These are phyloP conservation scores for Candida mattraensis DNA, from an alignment of 805 yeast genomes.

Conservation along the genomic window DNA sequence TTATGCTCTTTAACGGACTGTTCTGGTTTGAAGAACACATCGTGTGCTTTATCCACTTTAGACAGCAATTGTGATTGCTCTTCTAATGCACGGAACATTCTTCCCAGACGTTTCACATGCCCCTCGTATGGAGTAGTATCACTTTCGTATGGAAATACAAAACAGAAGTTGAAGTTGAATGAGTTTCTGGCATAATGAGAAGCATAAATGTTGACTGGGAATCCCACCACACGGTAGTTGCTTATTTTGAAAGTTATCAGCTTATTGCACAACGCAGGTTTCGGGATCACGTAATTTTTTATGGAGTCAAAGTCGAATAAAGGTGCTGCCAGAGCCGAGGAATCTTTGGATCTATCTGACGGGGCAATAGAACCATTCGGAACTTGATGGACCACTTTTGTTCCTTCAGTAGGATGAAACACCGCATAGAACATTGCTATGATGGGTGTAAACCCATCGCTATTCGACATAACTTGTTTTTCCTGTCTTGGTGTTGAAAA, in stretches of 20 bases:
- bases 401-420: slow-evolving; percentile 94
- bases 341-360: slow-evolving; percentile 32
- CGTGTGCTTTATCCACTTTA: slow-evolving; percentile 44
- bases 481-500: neutral
- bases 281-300: slow-evolving; percentile 90
- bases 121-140: slow-evolving; percentile 87
- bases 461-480: slow-evolving; percentile 22
- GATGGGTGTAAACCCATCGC: slow-evolving; percentile 80
- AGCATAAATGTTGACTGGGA: slow-evolving; percentile 80
- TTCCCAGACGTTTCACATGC: slow-evolving; percentile 78
- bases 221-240: slow-evolving; percentile 74
- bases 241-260: slow-evolving; percentile 72
- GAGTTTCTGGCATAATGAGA: slow-evolving; percentile 83
- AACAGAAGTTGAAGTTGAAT: slow-evolving; percentile 89
- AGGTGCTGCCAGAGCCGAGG: slow-evolving; percentile 38
- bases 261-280: slow-evolving; percentile 84
- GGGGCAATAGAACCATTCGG: slow-evolving; percentile 71
- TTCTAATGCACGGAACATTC: slow-evolving; percentile 85
- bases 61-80: slow-evolving; percentile 83
- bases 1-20: slow-evolving; percentile 7
- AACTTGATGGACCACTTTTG: slow-evolving; percentile 87
- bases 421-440: slow-evolving; percentile 85
- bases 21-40: slow-evolving; percentile 39
- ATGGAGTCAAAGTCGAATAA: slow-evolving; percentile 80
- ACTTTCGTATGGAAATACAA: slow-evolving; percentile 80